Evolutionary conservation across 2,329 filamentous ascomycete species (phyloP), one percentile per base, ranked within the genome.

Genomic region (Microsporum canis): DNA sequence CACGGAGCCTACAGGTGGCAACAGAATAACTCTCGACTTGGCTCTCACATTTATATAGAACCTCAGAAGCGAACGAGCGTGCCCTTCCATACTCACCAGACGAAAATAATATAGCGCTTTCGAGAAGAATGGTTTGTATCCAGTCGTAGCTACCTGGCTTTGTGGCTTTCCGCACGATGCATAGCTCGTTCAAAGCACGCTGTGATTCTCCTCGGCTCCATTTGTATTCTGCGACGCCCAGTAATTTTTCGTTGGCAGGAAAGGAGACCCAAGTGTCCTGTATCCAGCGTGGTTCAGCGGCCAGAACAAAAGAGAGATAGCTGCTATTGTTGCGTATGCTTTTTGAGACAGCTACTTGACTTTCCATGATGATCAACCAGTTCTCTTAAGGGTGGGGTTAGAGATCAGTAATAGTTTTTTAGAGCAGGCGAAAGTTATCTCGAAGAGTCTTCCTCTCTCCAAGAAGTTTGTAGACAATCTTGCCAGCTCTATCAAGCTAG

Each of bases 281-380:
- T 36, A 57, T 57, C 55, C 55, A 57, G 17, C 55, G 39, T 57
- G 55, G 55, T 14, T 57, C 23, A n/a, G 12, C 33, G 27, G 38
- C 38, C 38, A 31, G 10, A 17, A 38, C 23, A 5, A 57, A 41
- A 6, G 55, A 57, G 17, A 57, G 55, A 27, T 57, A 41, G 17
- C 38, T 39, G 12, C 10, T 14, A 10, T 27, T 27, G 8, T 29
- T 29, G 31, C 55, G 34, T 29, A n/a, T n/a, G 33, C 33, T n/a
- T 57, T 57, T 14, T 1, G 55, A 17, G 17, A 57, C n/a, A n/a
- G 34, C 38, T 8, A 56, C 58, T 41, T 63, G 62, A 2, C 55
- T 34, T 60, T 66, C 63, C 12, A 61, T 59, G 1, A 67, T 60
- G 7, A 67, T 61, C 2, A 56, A 36, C 33, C 63, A 61, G 27